phyloP scores from a whole-genome alignment of 129 eudicot species.

The Flaveria bidentis region DNA sequence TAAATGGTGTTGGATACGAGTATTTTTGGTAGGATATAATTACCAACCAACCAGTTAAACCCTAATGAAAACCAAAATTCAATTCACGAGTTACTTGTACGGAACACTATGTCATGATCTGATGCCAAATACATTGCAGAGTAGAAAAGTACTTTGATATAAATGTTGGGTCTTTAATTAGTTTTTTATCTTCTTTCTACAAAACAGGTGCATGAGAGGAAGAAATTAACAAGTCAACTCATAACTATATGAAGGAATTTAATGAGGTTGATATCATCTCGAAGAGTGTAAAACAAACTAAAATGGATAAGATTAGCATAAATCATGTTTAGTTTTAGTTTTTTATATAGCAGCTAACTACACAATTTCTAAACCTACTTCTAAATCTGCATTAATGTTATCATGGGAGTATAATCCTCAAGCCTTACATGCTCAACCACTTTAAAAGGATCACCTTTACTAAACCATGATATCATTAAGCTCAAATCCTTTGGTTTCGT shows the following conservation, averaged over 20 bases:
- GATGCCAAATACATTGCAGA: slow-evolving; percentile 9
- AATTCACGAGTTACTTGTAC: slow-evolving; percentile 25
- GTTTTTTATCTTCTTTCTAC: background rate
- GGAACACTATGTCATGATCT: background rate
- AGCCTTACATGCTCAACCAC: too few species aligned
- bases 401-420: too few species aligned
- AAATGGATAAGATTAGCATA: background rate
- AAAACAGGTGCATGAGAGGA: background rate
- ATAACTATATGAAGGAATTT: background rate
- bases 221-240: slow-evolving; percentile 17
- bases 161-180: background rate
- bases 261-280: background rate
- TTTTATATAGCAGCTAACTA: background rate
- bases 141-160: background rate
- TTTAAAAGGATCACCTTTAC: too few species aligned
- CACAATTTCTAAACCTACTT: too few species aligned
- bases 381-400: too few species aligned
- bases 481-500: too few species aligned
- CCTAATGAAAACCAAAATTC: slow-evolving; percentile 21
- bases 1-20: slow-evolving; percentile 30
- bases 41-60: background rate
- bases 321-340: background rate
- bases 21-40: slow-evolving; percentile 23
- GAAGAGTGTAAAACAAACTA: background rate
- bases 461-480: too few species aligned